Base-by-base conservation (phyloP, 768 basidiomycete genomes). In the Cystobasidium ongulense region DNA sequence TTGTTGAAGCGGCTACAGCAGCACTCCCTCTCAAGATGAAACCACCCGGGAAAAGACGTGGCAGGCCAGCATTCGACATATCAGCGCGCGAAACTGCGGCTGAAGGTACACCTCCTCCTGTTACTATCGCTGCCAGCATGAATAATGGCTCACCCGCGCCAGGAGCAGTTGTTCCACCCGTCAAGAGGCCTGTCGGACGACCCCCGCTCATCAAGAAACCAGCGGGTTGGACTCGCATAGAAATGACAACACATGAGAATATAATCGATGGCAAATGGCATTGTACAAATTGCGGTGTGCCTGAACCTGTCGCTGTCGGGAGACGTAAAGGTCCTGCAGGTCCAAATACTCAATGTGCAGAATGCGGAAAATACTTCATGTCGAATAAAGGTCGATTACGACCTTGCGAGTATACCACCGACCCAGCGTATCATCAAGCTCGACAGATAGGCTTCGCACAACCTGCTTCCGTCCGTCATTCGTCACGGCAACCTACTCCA, bases 281-380 rank as follows among this genome's bases (percentile, higher is more conserved):
- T 82, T 97, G 93, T 80, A 92, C 91, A 33, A 15, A 63, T 31
- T 96, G 91, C 78, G 93, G 93, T 4, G 90, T 90, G 79, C 93
- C 93, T 0, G 92, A 91, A 79, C 87, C 83, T 77, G 88, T 95
- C 72, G 90, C 91, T 1, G 83, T 92, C 52, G 92, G 92, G 1
- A 83, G 91, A 75, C 84, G 92, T 76, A 94, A 94, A 78, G 92
- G 94, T 0, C 92, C 91, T 0, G 83, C 92, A 59, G 93, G 93
- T 8, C 88, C 90, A 79, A 92, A 92, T 80, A 89, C 88, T 1
- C 89, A 95, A 80, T 97, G 93, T 81, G 91, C 90, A 36, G 85
- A 87, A n/a, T 96, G 93, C 81, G 91, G 92, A 75, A 93, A 92
- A 82, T 92, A 86, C 82, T 94, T 89, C 88, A 90, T 92, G 81